A percentile compares a stretch with the other conserved stretches of the same genome.
Evolutionary conservation across 352 stramenopile genomes (phyloP).

Genomic region (Elongisporangium prolatum): DNA sequence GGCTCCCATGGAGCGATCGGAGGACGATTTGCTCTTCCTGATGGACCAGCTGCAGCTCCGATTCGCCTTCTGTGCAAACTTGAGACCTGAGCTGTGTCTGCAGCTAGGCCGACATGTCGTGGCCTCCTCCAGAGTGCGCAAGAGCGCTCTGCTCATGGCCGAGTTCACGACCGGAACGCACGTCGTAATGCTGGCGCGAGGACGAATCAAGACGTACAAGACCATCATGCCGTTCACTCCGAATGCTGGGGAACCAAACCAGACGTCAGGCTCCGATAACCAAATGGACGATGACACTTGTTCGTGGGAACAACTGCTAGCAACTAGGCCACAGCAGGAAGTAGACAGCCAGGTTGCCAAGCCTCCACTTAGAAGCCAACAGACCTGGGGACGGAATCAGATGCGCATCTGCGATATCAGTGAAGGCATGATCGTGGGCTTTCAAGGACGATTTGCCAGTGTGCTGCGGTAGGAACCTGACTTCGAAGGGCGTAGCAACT

Average conservation of each 20-base stretch:
- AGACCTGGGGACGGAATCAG: conserved; percentile 2
- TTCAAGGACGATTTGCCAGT: conserved; percentile 19
- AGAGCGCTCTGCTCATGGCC: neutral
- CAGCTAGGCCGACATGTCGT: conserved; percentile 28
- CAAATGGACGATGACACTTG: neutral
- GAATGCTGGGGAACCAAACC: neutral
- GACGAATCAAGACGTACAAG: conserved; percentile 19
- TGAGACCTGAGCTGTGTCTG: conserved; percentile 32
- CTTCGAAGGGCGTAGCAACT: neutral
- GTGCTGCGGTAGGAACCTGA: conserved; percentile 12
- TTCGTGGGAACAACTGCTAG: neutral
- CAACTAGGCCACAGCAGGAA: neutral
- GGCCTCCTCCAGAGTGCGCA: neutral
- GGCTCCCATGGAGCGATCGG: conserved; percentile 13
- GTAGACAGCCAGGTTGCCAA: neutral
- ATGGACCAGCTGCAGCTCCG: conserved; percentile 35
- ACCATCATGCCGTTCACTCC: conserved; percentile 11
- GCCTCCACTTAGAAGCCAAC: neutral
- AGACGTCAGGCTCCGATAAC: neutral
- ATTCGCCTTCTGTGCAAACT: conserved; percentile 31
- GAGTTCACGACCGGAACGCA: conserved; percentile 3
- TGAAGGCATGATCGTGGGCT: conserved; percentile 20
- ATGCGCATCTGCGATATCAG: conserved; percentile 22
- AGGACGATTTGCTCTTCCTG: conserved; percentile 35
- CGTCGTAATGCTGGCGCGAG: conserved; percentile 25